A percentile compares a stretch with the other conserved stretches of the same genome.
Evolutionary conservation across 768 basidiomycete species (phyloP).

Genomic region (Agaricus subrufescens): DNA sequence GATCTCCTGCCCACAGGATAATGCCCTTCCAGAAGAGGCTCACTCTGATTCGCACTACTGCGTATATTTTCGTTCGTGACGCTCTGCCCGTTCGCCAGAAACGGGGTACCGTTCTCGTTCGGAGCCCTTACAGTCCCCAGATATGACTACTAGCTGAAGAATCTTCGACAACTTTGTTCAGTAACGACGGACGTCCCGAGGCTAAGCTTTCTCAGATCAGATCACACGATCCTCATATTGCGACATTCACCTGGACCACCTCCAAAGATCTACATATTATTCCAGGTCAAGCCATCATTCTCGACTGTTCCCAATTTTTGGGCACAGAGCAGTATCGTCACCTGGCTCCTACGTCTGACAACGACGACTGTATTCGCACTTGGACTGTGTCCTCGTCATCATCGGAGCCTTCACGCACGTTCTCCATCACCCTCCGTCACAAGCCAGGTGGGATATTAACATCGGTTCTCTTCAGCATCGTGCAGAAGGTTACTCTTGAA

Average conservation of each 20-base stretch:
- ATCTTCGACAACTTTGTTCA: slow-evolving; percentile 17
- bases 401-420: slow-evolving; percentile 15
- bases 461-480: slow-evolving; percentile 47
- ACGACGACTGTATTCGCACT: slow-evolving; percentile 56
- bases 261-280: slow-evolving; percentile 26
- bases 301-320: slow-evolving; percentile 50
- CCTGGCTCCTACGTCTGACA: slow-evolving; percentile 39
- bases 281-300: slow-evolving; percentile 49
- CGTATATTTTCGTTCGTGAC: slow-evolving; percentile 47
- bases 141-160: slow-evolving; percentile 50
- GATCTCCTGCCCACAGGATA: slow-evolving; percentile 38
- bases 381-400: slow-evolving; percentile 52
- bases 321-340: slow-evolving; percentile 44
- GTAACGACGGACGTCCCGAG: slow-evolving; percentile 20
- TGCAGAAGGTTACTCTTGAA: slow-evolving; percentile 31
- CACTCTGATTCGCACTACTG: slow-evolving; percentile 45
- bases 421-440: slow-evolving; percentile 51
- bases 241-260: slow-evolving; percentile 47
- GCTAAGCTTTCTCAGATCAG: slow-evolving; percentile 34
- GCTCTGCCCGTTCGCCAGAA: slow-evolving; percentile 49
- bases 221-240: slow-evolving; percentile 44
- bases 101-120: neutral
- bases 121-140: slow-evolving; percentile 58
- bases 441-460: slow-evolving; percentile 54
- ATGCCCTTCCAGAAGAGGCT: slow-evolving; percentile 54